Evolutionary conservation across 441 rosid species (phyloP), one percentile per base, ranked within the genome.

Genomic region (Omphalea diandra): DNA sequence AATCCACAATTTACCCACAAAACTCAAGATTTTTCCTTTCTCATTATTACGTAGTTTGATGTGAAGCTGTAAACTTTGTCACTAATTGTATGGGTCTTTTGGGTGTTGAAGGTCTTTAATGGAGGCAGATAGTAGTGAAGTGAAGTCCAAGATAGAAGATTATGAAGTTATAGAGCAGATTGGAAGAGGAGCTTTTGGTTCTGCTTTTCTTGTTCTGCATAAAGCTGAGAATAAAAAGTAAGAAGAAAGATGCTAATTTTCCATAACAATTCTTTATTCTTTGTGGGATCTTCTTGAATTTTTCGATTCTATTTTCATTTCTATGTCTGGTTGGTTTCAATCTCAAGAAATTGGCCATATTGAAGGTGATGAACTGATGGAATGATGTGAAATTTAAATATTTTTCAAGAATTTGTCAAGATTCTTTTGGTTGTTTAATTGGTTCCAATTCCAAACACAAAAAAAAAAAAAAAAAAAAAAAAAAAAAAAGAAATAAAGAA

Each of bases 131-230:
- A 73, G 43, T 32, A 76, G 80, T 32, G 88, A 82, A 68, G 72
- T 69, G 44, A 84, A 81, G 86, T 84, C 88, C 57, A 89, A 84
- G 81, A 81, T 84, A 84, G 90, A 90, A 70, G 91, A 82, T 76
- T 95, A 87, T 79, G 85, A 84, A 79, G 82, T 90, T 35, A 72
- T 90, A 54, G 94, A 92, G 79, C 97, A 92, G 84, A 91, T 89
- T 79, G 90, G 88, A 56, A 87, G 91, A 77, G 93, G 94, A 67
- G 82, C 97, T 43, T 92, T 83, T 73, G 86, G 90, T 60, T 81
- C 99, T 60, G 93, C 97, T 74, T 92, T 89, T 82, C 88, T 94
- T 38, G 85, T 94, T 78, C 90, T 87, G 12, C 97, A 90, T 74
- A 80, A 85, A 72, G 69, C 73, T 55, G 89, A 94, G 75, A 84